Evolutionary conservation across 2,329 filamentous ascomycete genomes (phyloP), one percentile per base, ranked within the genome.

Genomic region (Paracamarosporium sp.): DNA sequence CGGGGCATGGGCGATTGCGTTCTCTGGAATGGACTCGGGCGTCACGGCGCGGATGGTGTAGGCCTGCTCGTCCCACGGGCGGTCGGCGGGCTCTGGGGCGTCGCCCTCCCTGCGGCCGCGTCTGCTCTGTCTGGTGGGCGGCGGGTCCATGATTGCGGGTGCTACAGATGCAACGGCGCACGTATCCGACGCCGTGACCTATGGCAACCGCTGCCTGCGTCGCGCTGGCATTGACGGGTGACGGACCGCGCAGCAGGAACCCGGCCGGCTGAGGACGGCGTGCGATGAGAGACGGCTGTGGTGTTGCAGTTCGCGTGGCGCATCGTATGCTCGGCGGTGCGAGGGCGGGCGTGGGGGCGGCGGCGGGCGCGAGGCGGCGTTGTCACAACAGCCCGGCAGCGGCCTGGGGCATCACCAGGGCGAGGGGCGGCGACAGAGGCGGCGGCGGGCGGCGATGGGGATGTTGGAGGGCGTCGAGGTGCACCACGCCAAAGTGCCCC

Each of bases 31-130:
- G 5, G 64, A 67, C 41, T 92, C 89, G 63, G 89, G 88, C 60
- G 88, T 90, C 62, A 90, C 87, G 55, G 88, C 80, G 61, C 89
- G 86, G 68, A 89, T 85, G 44, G 84, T 70, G 48, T 63, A 61
- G 43, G 57, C 55, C 54, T 64, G 65, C 50, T 69, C 69, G 53
- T 69, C 70, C 45, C 64, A 65, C 50, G 56, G 59, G 15, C 59
- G 53, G 25, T 69, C 66, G 11, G 61, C 54, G 15, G 63, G 61
- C 43, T 71, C 69, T 33, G 61, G 56, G 27, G 66, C 58, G 53
- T 66, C 67, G 47, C 62, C 62, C 55, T 72, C 69, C 54, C 67
- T 58, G 55, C 69, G 63, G 59, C 53, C 65, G 24, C 70, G 69
- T 51, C 64, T 52, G 27, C 50, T 59, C 38, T 62, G 62, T 46